phyloP scores from a whole-genome alignment of 495 filamentous ascomycete species.

The Acidiella bohemica region DNA sequence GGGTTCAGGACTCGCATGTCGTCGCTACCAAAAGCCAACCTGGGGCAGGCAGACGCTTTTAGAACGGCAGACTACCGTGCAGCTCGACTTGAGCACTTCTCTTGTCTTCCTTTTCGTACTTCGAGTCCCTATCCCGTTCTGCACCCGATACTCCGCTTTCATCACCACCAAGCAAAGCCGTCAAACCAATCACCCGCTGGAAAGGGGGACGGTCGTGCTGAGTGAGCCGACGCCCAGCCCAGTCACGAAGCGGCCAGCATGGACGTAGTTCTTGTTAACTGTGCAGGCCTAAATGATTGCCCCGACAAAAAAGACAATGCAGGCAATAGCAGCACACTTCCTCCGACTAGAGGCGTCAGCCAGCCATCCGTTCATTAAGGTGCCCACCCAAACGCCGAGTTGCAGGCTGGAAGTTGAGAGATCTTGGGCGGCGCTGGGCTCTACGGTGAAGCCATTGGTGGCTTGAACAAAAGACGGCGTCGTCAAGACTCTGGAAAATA shows the following conservation, averaged over 20 bases:
- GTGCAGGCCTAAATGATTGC: constrained; percentile 55
- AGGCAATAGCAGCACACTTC: constrained; percentile 54
- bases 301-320: constrained; percentile 59
- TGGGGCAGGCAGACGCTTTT: too few species aligned
- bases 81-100: too few species aligned
- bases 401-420: constrained; percentile 60
- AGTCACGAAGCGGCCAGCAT: constrained; percentile 55
- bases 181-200: constrained; percentile 20
- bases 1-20: too few species aligned
- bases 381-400: constrained; percentile 69
- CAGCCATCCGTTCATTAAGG: constrained; percentile 59
- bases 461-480: constrained; percentile 6
- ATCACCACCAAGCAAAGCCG: background rate
- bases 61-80: too few species aligned
- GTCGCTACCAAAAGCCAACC: too few species aligned
- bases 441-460: background rate
- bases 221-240: constrained; percentile 57
- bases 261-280: constrained; percentile 45
- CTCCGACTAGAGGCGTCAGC: constrained; percentile 62
- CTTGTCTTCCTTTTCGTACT: too few species aligned
- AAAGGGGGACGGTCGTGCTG: constrained; percentile 51
- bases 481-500: constrained; percentile 8
- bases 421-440: constrained; percentile 1
- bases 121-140: too few species aligned
- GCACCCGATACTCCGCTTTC: background rate